Base-by-base conservation (phyloP, 352 stramenopile species). In the Thalassiosira exigua region DNA sequence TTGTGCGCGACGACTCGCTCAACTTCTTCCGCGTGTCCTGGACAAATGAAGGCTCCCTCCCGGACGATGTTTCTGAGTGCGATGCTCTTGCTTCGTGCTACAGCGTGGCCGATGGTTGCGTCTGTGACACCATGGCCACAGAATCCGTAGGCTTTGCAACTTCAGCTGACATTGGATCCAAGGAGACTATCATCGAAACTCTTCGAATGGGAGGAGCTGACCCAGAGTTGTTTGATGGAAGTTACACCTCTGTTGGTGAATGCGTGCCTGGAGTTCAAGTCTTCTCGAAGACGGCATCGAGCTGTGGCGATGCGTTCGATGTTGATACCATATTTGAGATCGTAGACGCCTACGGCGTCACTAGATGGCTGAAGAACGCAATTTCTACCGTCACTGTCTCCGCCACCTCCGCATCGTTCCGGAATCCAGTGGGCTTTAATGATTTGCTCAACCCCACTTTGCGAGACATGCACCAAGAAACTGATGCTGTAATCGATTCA, bases 341-440 rank as follows among this genome's bases (percentile, higher is more conserved):
- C 30, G 19, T 68, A 36, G 54, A 50, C 60, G 9, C 33, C 26
- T 57, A 69, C 29, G 30, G 56, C 22, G 27, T 48, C 32, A 14
- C 14, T 11, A 32, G 59, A 0, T 70, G 70, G 21, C 50, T 65
- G 32, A 81, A 83, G 65, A 91, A 91, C 69, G 66, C 74, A 0
- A 74, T 76, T 12, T 86, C 72, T 9, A 68, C 42, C 0, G 82
- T 86, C 7, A 19, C 60, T 19, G 60, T 89, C 48, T 27, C 17
- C 19, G 70, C 29, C 1, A 65, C 19, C 1, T 9, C 62, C 9
- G 58, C 78, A 29, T 33, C 56, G 4, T 93, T 94, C 54, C 33
- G 79, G 24, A 93, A 94, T 69, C 87, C 86, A n/a, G 51, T 75
- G 1, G 51, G 81, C 21, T 94, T 92, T 44, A 85, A 81, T 14